Evolutionary conservation across 768 basidiomycete species (phyloP).

Genomic region (Pleurotus pulmonarius): DNA sequence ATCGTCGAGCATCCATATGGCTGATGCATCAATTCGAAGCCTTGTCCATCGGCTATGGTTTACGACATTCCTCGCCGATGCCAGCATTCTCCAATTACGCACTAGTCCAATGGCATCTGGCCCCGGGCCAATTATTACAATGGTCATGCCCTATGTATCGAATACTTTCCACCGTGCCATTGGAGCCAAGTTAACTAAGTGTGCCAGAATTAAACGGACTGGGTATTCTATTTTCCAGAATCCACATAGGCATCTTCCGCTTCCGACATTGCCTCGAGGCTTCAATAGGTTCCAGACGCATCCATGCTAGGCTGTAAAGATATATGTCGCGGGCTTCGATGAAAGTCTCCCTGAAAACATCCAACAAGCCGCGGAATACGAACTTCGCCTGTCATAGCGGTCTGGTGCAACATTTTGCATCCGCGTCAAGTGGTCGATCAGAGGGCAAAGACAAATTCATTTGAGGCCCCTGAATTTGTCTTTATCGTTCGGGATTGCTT

Average conservation of each 20-base stretch:
- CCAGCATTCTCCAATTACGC: too few relatives aligned
- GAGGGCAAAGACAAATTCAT: not conserved
- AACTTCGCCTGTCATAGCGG: not conserved
- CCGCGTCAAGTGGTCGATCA: not conserved
- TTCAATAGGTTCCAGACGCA: not conserved
- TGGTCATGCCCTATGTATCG: too few relatives aligned
- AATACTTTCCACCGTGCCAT: not conserved
- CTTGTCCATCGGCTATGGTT: too few relatives aligned
- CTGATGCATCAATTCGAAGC: too few relatives aligned
- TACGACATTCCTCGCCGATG: too few relatives aligned
- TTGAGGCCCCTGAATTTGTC: not conserved
- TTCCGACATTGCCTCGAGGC: constrained; percentile 5
- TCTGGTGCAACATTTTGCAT: not conserved
- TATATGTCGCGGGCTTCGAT: not conserved
- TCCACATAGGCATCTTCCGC: not conserved
- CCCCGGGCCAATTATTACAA: too few relatives aligned
- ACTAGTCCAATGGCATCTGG: too few relatives aligned
- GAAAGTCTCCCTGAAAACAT: not conserved
- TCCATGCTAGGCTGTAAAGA: not conserved
- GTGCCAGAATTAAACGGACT: not conserved
- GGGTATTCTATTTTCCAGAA: not conserved
- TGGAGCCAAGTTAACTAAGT: not conserved
- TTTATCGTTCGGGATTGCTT: too few relatives aligned
- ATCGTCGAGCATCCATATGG: too few relatives aligned
- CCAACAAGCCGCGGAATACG: not conserved